Base-by-base conservation (phyloP, 2,329 filamentous ascomycete genomes). In the Colletotrichum sp. region DNA sequence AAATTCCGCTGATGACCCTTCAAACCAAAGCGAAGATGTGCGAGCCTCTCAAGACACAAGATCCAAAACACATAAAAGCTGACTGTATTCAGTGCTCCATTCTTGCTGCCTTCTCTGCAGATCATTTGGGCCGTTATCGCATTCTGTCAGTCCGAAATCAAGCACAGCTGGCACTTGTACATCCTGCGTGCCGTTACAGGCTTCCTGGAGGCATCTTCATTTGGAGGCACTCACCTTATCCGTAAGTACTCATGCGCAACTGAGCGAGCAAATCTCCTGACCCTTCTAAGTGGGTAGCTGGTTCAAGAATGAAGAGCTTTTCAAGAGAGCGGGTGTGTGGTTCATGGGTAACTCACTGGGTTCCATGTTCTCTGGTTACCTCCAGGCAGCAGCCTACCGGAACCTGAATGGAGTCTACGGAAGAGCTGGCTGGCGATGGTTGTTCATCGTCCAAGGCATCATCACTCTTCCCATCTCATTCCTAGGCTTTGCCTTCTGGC, bases 311-410 rank as follows among this genome's bases (percentile, higher is more conserved):
- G 74, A 76, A 24, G 74, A 76, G 12, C 84, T 88, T 0, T 91
- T 89, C 73, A 92, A 91, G 78, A 86, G 91, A 8, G 84, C 86
- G 0, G 86, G 86, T 65, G 84, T 88, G 30, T 88, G 88, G 79
- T 85, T 87, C 69, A 85, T 90, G 2, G 88, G 87, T 16, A 88
- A 89, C 15, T 88, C 86, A 3, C 83, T 91, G 0, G 90, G 88
- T 1, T 83, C 85, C 26, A 90, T 92, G 88, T 88, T 92, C 67
- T 89, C 88, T 18, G 90, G 90, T 2, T 91, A 90, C 74, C 84
- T 92, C 0, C 89, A 91, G 80, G 87, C 90, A 0, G 89, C 88
- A 0, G 87, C 88, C 0, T 90, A 91, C 79, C 86, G 87, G 65
- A 87, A 88, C 30, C 83, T 92, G 0, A 88, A 88, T 32, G 89